phyloP scores from a whole-genome alignment of 2,329 filamentous ascomycete genomes.

The Cytospora piceicola region DNA sequence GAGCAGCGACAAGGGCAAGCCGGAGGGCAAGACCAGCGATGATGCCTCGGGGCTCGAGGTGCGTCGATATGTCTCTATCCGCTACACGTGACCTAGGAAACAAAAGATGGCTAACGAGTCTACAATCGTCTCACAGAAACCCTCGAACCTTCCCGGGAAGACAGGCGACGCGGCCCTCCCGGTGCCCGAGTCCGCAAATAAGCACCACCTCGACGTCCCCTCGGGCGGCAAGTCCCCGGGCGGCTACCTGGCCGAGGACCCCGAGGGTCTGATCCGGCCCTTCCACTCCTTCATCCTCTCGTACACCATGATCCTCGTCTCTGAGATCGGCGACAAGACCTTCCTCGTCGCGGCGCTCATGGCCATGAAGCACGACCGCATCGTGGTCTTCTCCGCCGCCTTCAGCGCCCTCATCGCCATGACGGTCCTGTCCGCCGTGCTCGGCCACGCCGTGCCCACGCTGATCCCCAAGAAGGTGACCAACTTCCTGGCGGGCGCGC shows the following conservation, averaged over 20 bases:
- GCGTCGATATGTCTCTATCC: slow-evolving; percentile 34
- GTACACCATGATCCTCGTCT: slow-evolving; percentile 96
- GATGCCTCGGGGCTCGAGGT: slow-evolving; percentile 63
- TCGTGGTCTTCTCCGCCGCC: slow-evolving; percentile 94
- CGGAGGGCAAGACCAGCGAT: slow-evolving; percentile 43
- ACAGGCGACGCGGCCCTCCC: slow-evolving; percentile 75
- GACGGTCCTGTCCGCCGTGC: slow-evolving; percentile 90
- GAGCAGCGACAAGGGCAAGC: slow-evolving; percentile 45
- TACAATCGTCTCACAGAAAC: slow-evolving; percentile 63
- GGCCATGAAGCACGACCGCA: slow-evolving; percentile 96
- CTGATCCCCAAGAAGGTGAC: slow-evolving; percentile 90
- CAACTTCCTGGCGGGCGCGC: slow-evolving; percentile 78
- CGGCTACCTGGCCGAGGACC: slow-evolving; percentile 47
- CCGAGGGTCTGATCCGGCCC: slow-evolving; percentile 71
- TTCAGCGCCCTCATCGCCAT: slow-evolving; percentile 89
- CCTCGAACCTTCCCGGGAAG: slow-evolving; percentile 76
- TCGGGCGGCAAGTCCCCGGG: slow-evolving; percentile 37
- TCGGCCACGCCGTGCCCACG: slow-evolving; percentile 89
- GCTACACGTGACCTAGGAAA: not conserved
- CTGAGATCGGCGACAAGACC: slow-evolving; percentile 97
- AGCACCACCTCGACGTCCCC: slow-evolving; percentile 62
- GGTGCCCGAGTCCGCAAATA: slow-evolving; percentile 66
- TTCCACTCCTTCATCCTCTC: slow-evolving; percentile 90
- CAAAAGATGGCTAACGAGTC: not conserved
- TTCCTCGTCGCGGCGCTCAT: slow-evolving; percentile 96